Conservation (phyloP, 2,329 filamentous ascomycete genomes). For the Pseudocercospora musae region DNA sequence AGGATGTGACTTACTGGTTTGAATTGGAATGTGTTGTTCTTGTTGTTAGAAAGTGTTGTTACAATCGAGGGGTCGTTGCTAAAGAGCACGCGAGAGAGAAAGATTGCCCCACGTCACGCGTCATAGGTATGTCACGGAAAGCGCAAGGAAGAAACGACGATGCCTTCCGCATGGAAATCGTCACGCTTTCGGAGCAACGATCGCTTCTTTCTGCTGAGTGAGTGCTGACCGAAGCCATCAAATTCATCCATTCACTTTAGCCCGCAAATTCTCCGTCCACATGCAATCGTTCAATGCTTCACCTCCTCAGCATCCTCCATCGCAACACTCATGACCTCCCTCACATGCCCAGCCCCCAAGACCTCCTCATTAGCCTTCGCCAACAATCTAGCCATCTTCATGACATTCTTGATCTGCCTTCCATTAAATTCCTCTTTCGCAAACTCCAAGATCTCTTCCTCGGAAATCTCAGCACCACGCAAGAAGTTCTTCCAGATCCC, state of each 20-base stretch:
- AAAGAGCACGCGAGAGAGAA: conserved; percentile 1
- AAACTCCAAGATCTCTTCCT: neutral
- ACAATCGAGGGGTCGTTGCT: conserved; percentile 2
- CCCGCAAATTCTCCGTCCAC: too few species aligned
- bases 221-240: conserved; percentile 4
- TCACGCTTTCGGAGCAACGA: neutral
- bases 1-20: neutral
- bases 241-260: neutral
- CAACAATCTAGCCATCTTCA: neutral
- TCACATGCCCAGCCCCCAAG: neutral
- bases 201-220: neutral
- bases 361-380: neutral
- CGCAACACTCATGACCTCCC: neutral
- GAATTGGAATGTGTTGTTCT: neutral
- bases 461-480: neutral
- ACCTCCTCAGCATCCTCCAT: neutral
- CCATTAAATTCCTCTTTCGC: neutral
- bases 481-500: neutral
- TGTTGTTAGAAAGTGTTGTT: neutral
- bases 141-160: neutral
- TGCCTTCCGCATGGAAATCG: neutral
- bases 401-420: neutral
- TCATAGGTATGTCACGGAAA: conserved; percentile 4
- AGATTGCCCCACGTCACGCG: neutral
- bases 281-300: neutral